A percentile compares a stretch with the other conserved stretches of the same genome.
These are phyloP conservation scores for Xerocomellus amylosporus DNA, from an alignment of 768 basidiomycete species.

Conservation along the genomic window DNA sequence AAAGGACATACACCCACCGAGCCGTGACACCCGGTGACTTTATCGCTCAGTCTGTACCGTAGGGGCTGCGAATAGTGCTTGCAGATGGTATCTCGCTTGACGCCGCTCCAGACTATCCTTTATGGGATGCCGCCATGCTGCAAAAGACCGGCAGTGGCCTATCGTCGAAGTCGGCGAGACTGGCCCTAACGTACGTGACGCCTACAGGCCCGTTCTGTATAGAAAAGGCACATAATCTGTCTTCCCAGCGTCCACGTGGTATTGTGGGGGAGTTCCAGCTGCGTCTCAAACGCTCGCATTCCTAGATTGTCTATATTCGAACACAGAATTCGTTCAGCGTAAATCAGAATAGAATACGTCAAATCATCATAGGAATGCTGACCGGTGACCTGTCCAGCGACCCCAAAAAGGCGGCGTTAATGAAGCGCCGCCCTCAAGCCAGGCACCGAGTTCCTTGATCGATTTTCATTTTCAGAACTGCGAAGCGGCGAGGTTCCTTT, in stretches of 20 bases:
- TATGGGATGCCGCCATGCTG: conserved; percentile 10
- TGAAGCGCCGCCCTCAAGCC: conserved; percentile 16
- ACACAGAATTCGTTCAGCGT: conserved; percentile 13
- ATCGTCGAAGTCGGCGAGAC: conserved; percentile 24
- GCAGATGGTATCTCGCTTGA: not conserved
- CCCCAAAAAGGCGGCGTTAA: conserved; percentile 10
- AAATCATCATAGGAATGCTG: conserved; percentile 29
- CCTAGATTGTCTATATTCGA: conserved; percentile 22
- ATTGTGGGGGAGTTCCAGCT: conserved; percentile 9
- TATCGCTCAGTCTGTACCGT: conserved; percentile 13
- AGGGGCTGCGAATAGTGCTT: not conserved
- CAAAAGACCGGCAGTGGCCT: conserved; percentile 1
- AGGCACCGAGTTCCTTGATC: conserved; percentile 30
- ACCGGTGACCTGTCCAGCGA: conserved; percentile 3
- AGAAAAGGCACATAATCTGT: conserved; percentile 13
- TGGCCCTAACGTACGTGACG: not conserved
- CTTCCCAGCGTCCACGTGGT: conserved; percentile 18
- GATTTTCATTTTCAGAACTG: conserved; percentile 29
- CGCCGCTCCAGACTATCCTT: conserved; percentile 9
- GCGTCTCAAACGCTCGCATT: conserved; percentile 2
- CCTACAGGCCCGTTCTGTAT: conserved; percentile 6
- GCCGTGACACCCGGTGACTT: conserved; percentile 27
- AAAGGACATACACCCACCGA: conserved; percentile 15
- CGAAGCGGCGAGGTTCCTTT: conserved; percentile 19
- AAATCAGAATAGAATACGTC: conserved; percentile 28